Evolutionary conservation across 1,284 basidiomycete genomes (phyloP).

Genomic region (Singerocomus inundabilis): DNA sequence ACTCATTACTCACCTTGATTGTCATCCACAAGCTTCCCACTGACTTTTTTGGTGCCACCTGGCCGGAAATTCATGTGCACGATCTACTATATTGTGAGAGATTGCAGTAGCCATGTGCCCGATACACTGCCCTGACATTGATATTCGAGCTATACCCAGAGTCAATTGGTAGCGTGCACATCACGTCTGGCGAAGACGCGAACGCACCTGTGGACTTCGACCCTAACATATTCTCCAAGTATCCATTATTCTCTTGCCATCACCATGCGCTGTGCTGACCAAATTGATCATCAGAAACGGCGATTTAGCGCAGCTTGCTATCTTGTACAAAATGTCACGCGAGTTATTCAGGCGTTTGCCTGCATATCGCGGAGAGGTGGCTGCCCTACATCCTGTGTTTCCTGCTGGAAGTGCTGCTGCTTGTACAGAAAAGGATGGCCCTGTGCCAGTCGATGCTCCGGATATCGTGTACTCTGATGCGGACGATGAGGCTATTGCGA

Average conservation of each 20-base stretch:
- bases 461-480: constrained; percentile 54
- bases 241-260: neutral
- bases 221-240: constrained; percentile 14
- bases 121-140: neutral
- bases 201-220: constrained; percentile 26
- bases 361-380: constrained; percentile 52
- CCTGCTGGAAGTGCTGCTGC: constrained; percentile 44
- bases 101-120: accelerated
- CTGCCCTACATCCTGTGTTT: constrained; percentile 49
- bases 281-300: constrained; percentile 2
- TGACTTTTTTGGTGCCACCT: neutral
- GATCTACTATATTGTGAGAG: constrained; percentile 19
- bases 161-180: constrained; percentile 30
- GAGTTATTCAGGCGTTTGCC: constrained; percentile 56
- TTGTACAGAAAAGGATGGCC: constrained; percentile 30
- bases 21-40: constrained; percentile 8
- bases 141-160: constrained; percentile 29
- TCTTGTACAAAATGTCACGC: constrained; percentile 27
- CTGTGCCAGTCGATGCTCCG: constrained; percentile 42
- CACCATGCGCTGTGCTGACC: neutral
- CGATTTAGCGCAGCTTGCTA: constrained; percentile 13
- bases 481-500: constrained; percentile 54
- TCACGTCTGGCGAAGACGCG: constrained; percentile 26
- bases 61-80: constrained; percentile 10
- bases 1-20: neutral